Conservation (phyloP, 768 basidiomycete genomes). For the Cystobasidium tubakii region DNA sequence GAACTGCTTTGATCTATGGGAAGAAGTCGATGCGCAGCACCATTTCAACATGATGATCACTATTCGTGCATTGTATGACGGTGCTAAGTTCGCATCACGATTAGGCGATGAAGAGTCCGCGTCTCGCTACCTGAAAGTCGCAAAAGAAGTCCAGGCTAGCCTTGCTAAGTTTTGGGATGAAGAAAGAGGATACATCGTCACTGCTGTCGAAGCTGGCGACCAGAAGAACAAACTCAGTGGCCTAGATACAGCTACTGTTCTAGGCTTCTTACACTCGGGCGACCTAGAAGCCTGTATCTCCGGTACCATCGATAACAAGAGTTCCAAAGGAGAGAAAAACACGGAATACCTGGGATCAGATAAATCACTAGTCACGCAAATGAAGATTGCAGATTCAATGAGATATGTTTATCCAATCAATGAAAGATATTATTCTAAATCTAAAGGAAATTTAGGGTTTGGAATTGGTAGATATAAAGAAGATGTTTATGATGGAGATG, state of each 20-base stretch:
- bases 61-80: constrained; percentile 39
- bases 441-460: constrained; percentile 8
- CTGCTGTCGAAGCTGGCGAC: not conserved
- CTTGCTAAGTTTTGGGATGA: constrained; percentile 42
- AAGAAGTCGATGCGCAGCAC: constrained; percentile 43
- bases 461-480: constrained; percentile 44
- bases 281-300: constrained; percentile 11
- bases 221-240: constrained; percentile 1
- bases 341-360: constrained; percentile 24
- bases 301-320: not conserved
- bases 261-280: constrained; percentile 30
- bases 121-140: constrained; percentile 34
- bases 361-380: constrained; percentile 40
- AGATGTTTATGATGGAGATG: constrained; percentile 45
- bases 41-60: constrained; percentile 45
- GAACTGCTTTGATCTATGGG: constrained; percentile 40
- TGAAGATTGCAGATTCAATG: constrained; percentile 36
- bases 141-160: constrained; percentile 27
- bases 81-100: constrained; percentile 36
- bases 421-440: constrained; percentile 13
- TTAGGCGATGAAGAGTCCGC: constrained; percentile 34
- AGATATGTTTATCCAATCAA: constrained; percentile 41
- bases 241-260: constrained; percentile 21
- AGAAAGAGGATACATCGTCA: constrained; percentile 11
- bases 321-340: not conserved